These are phyloP conservation scores for Haplosporangium sp. DNA, from an alignment of 371 early-diverging fungal species.

Conservation along the genomic window DNA sequence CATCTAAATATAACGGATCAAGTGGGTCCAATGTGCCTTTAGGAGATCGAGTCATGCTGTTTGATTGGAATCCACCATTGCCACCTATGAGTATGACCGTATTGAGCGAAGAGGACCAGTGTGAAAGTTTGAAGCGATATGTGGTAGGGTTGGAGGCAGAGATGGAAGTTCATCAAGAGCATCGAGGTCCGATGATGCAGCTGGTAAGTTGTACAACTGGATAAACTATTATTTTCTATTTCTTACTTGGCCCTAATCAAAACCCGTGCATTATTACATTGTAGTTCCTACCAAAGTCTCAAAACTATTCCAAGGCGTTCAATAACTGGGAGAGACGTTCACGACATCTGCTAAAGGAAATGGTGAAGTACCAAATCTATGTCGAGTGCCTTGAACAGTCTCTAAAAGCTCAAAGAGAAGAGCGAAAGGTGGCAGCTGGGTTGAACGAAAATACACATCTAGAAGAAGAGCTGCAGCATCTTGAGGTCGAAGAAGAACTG, in stretches of 20 bases:
- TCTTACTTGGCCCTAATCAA: background rate
- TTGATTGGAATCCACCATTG: conserved; percentile 45
- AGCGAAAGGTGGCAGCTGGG: background rate
- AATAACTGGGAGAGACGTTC: conserved; percentile 91
- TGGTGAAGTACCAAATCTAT: conserved; percentile 91
- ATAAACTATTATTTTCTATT: background rate
- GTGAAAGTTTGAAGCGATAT: conserved; percentile 58
- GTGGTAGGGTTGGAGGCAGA: conserved; percentile 58
- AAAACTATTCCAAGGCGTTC: conserved; percentile 75
- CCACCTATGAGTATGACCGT: conserved; percentile 32
- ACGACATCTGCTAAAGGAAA: conserved; percentile 87
- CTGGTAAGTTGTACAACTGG: conserved; percentile 65
- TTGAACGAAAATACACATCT: background rate
- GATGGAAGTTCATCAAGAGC: conserved; percentile 64
- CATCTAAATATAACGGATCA: conserved; percentile 12
- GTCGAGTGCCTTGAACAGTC: conserved; percentile 80
- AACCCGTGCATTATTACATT: background rate
- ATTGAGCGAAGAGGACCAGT: conserved; percentile 56
- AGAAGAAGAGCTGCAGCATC: conserved; percentile 19
- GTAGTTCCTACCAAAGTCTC: conserved; percentile 69
- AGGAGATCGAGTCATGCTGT: conserved; percentile 31
- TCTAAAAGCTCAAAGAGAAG: background rate
- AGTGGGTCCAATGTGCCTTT: conserved; percentile 8
- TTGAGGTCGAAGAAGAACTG: conserved; percentile 18
- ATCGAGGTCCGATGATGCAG: conserved; percentile 59